Evolutionary conservation across 192 early-diverging fungal species (phyloP).

Genomic region (Cetraspora pellucida): DNA sequence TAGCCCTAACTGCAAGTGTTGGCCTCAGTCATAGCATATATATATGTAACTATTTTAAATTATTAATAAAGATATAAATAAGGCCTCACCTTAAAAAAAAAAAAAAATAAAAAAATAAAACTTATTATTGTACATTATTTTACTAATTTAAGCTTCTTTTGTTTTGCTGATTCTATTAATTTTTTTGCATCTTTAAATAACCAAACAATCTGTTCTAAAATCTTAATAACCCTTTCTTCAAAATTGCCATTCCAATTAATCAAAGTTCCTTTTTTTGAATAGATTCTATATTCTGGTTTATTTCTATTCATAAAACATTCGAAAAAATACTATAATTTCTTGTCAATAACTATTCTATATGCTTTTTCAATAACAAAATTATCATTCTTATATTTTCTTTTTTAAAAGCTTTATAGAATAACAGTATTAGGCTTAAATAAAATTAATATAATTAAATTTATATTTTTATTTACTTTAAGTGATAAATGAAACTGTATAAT

Average conservation of each 20-base stretch:
- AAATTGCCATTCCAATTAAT: not conserved
- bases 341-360: not conserved
- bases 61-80: too few relatives aligned
- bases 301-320: not conserved
- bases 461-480: not conserved
- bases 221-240: not conserved
- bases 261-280: not conserved
- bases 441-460: slow-evolving; percentile 1
- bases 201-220: not conserved
- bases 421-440: not conserved
- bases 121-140: slow-evolving; percentile 4
- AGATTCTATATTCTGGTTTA: not conserved
- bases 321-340: not conserved
- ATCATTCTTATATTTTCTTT: not conserved
- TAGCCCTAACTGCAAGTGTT: too few relatives aligned
- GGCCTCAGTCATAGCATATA: too few relatives aligned
- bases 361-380: not conserved
- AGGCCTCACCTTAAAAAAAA: too few relatives aligned
- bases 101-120: too few relatives aligned
- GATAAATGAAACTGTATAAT: not conserved
- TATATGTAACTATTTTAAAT: too few relatives aligned
- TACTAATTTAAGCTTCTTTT: not conserved
- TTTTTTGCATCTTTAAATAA: not conserved
- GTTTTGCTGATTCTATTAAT: not conserved
- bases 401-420: not conserved